phyloP scores from a whole-genome alignment of 2,329 filamentous ascomycete species.

The Fonsecaea multimorphosa region DNA sequence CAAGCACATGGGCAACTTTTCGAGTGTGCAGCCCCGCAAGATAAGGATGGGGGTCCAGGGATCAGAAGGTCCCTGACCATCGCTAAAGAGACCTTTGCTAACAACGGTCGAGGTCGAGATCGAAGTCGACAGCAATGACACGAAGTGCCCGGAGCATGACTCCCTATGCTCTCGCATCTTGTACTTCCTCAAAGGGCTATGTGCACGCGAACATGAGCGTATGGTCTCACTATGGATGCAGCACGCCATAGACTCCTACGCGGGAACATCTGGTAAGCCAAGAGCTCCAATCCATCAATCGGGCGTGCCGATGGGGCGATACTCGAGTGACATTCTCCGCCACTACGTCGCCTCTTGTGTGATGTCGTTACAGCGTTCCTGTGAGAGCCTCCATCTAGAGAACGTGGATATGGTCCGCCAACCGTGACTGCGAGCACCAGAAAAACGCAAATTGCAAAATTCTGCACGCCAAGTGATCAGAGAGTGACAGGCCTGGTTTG shows the following conservation, averaged over 20 bases:
- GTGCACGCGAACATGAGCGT: conserved; percentile 4
- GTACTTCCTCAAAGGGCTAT: conserved; percentile 11
- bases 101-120: not conserved
- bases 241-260: not conserved
- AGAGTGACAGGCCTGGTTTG: not conserved
- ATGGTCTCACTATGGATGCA: not conserved
- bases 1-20: not conserved
- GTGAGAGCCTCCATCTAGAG: not conserved
- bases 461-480: not conserved
- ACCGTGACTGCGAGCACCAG: not conserved
- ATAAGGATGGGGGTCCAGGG: not conserved
- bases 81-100: not conserved
- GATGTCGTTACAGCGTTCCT: not conserved
- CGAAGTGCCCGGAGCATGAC: not conserved
- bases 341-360: not conserved
- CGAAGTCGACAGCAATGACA: not conserved
- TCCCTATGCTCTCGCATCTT: not conserved
- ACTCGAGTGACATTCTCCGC: not conserved
- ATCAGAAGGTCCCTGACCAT: not conserved
- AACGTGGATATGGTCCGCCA: not conserved
- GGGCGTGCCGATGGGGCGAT: not conserved
- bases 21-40: not conserved
- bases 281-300: not conserved
- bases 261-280: conserved; percentile 13
- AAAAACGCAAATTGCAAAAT: not conserved